Percentiles rank a stretch among this genome's conserved stretches.
These are phyloP conservation scores for Monosporascus cannonballus DNA, from an alignment of 2,329 filamentous ascomycete species.

Conservation along the genomic window DNA sequence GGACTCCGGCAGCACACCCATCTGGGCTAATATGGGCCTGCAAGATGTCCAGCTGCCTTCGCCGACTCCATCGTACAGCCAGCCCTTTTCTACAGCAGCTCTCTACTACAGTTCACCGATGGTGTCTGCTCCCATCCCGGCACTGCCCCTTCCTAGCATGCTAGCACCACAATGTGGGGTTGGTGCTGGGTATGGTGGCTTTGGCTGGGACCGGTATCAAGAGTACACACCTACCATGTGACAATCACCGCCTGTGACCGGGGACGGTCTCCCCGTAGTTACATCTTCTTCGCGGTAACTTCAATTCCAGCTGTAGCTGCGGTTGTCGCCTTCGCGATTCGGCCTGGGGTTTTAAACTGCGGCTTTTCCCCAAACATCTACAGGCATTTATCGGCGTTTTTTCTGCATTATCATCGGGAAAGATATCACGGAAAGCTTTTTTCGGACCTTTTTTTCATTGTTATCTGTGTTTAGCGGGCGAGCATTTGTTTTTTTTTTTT, in stretches of 20 bases:
- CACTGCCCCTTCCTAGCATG: slow-evolving; percentile 80
- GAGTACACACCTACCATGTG: slow-evolving; percentile 86
- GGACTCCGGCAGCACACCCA: slow-evolving; percentile 59
- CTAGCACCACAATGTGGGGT: slow-evolving; percentile 80
- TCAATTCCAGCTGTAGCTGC: slow-evolving; percentile 18
- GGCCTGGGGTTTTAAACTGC: slow-evolving; percentile 16
- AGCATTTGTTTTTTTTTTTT: slow-evolving; percentile 30
- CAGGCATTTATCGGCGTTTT: slow-evolving; percentile 22
- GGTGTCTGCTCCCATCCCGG: slow-evolving; percentile 66
- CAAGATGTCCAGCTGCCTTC: slow-evolving; percentile 70
- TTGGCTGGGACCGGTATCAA: slow-evolving; percentile 81
- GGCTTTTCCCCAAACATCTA: slow-evolving; percentile 13
- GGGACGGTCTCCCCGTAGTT: slow-evolving; percentile 40
- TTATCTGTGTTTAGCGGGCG: slow-evolving; percentile 31
- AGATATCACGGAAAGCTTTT: slow-evolving; percentile 20
- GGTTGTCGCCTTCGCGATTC: slow-evolving; percentile 14
- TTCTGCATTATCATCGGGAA: slow-evolving; percentile 29
- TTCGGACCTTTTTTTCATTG: slow-evolving; percentile 20
- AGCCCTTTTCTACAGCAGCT: slow-evolving; percentile 66
- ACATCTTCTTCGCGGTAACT: slow-evolving; percentile 33
- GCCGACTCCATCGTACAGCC: slow-evolving; percentile 73
- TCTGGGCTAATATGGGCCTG: slow-evolving; percentile 77
- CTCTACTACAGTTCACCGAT: slow-evolving; percentile 78
- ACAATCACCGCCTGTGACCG: slow-evolving; percentile 50
- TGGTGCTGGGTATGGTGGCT: slow-evolving; percentile 67